phyloP scores from a whole-genome alignment of 2,329 filamentous ascomycete species.

The Alternaria ethzedia region DNA sequence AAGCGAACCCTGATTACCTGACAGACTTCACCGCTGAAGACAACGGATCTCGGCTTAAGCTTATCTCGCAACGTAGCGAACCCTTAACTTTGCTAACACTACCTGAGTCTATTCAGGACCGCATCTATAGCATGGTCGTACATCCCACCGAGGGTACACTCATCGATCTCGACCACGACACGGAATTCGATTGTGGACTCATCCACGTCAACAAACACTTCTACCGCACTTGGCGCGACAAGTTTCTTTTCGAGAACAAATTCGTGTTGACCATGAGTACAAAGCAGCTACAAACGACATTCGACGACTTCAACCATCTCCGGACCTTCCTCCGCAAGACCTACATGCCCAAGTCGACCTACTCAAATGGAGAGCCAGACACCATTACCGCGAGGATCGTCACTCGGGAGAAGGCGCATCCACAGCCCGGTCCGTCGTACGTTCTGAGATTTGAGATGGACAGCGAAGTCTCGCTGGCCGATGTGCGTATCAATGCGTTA shows the following conservation, averaged over 20 bases:
- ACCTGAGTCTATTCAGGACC: background rate
- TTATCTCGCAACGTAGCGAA: background rate
- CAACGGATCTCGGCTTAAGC: background rate
- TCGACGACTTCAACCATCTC: background rate
- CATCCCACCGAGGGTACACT: fast-evolving
- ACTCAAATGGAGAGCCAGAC: background rate
- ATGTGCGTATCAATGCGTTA: background rate
- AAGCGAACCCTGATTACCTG: background rate
- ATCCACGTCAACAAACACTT: background rate
- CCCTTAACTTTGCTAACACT: background rate
- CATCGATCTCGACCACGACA: background rate
- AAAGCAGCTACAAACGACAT: background rate
- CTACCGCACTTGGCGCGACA: background rate
- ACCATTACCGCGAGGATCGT: background rate
- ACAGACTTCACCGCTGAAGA: background rate
- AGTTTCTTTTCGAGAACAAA: background rate
- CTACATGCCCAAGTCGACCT: background rate
- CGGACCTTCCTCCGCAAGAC: background rate
- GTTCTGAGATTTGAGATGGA: background rate
- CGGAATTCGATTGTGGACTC: background rate
- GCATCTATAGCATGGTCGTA: background rate
- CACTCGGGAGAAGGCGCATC: background rate
- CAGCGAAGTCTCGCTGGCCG: background rate
- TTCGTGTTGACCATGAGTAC: background rate
- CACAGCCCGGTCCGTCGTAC: background rate